Conservation (phyloP, 495 filamentous ascomycete species). For the Cercophora scortea region DNA sequence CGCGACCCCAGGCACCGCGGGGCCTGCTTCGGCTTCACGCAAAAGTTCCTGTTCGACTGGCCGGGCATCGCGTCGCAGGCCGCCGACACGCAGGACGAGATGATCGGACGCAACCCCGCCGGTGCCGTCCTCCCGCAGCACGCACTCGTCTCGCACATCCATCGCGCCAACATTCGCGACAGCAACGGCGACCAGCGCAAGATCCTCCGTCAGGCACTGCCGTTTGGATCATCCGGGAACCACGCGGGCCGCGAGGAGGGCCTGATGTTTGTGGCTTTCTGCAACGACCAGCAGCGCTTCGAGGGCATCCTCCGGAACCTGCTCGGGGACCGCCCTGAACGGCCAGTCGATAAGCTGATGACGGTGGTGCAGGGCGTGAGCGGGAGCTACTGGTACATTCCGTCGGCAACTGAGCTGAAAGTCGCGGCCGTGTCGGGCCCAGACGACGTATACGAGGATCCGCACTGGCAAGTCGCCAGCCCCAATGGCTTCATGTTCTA, state of each 20-base stretch:
- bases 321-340: slow-evolving; percentile 9
- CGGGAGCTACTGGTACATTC: background rate
- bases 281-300: slow-evolving; percentile 17
- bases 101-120: background rate
- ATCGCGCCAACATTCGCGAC: background rate
- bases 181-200: slow-evolving; percentile 1
- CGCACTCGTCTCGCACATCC: background rate
- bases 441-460: background rate
- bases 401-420: background rate
- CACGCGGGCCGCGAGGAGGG: slow-evolving; percentile 11
- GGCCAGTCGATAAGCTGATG: slow-evolving; percentile 12
- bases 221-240: background rate
- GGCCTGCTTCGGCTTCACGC: background rate
- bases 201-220: background rate
- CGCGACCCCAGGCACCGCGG: background rate
- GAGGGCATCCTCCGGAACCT: slow-evolving; percentile 13
- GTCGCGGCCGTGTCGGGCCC: background rate
- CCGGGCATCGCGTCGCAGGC: background rate
- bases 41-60: slow-evolving; percentile 1
- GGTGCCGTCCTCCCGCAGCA: background rate
- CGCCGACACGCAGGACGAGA: background rate
- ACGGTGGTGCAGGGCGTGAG: background rate
- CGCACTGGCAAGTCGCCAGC: background rate
- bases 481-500: background rate
- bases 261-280: slow-evolving; percentile 17